These are phyloP conservation scores for Boletus smithii DNA, from an alignment of 1,284 basidiomycete species.

Conservation along the genomic window DNA sequence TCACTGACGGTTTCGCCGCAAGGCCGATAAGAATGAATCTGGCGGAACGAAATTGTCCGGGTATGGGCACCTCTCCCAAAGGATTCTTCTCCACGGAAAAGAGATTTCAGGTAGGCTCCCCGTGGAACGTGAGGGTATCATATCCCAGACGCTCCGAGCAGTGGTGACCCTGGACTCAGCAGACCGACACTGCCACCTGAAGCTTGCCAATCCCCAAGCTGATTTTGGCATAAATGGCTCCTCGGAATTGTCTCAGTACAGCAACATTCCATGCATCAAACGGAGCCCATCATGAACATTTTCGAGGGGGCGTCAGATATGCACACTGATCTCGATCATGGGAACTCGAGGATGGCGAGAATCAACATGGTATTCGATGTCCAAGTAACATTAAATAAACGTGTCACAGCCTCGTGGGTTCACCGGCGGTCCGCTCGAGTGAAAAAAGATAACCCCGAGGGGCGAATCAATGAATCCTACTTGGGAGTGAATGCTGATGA, in stretches of 20 bases:
- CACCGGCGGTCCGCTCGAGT: conserved; percentile 20
- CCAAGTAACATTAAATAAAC: conserved; percentile 33
- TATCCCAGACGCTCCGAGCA: no score
- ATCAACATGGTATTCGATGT: conserved; percentile 21
- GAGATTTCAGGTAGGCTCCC: no score
- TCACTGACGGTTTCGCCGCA: conserved; percentile 73
- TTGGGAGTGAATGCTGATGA: conserved; percentile 18
- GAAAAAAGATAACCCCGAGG: conserved; percentile 31
- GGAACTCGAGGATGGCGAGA: conserved; percentile 10
- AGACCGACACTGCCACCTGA: no score
- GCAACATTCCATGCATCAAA: no score
- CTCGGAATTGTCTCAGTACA: no score
- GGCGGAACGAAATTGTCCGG: conserved; percentile 90
- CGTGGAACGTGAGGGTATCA: no score
- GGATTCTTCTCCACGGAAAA: no score
- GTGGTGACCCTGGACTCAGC: no score
- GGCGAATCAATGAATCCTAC: conserved; percentile 33
- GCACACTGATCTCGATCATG: conserved; percentile 29
- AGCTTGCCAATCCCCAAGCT: no score
- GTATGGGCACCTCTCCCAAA: conserved; percentile 78
- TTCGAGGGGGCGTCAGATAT: no score
- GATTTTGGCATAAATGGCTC: no score
- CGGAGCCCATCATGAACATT: no score
- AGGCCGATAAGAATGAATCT: conserved; percentile 70
- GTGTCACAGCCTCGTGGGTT: conserved; percentile 33